phyloP scores from a whole-genome alignment of 306 rosid genomes.

The Sesbania bispinosa region DNA sequence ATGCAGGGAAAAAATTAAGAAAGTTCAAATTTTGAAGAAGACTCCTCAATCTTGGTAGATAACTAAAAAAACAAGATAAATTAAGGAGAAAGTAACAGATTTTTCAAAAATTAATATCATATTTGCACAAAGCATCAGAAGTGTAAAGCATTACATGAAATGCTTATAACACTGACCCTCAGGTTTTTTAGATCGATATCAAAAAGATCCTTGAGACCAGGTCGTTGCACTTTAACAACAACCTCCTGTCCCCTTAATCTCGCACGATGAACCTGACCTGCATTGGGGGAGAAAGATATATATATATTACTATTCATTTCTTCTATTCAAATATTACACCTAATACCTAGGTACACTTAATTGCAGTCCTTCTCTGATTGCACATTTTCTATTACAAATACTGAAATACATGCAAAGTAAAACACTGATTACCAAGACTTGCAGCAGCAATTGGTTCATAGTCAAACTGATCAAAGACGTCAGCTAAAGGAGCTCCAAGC shows the following conservation, averaged over 20 bases:
- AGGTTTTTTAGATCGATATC: slow-evolving; percentile 94
- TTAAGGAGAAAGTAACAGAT: not conserved
- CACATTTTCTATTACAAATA: slow-evolving; percentile 8
- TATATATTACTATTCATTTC: slow-evolving; percentile 12
- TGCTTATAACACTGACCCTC: slow-evolving; percentile 71
- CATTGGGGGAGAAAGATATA: slow-evolving; percentile 24
- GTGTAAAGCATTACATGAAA: not conserved
- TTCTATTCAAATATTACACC: slow-evolving; percentile 17
- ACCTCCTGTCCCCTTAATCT: slow-evolving; percentile 77
- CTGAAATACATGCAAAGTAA: slow-evolving; percentile 15
- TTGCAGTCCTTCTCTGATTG: not conserved
- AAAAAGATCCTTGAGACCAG: slow-evolving; percentile 95
- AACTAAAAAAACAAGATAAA: slow-evolving; percentile 4
- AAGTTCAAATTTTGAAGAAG: not conserved
- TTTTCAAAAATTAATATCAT: slow-evolving; percentile 2
- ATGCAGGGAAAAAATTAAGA: not conserved
- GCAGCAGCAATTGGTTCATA: slow-evolving; percentile 99
- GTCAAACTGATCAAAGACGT: slow-evolving; percentile 77
- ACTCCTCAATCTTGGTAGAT: slow-evolving; percentile 19
- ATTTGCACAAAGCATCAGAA: slow-evolving; percentile 5
- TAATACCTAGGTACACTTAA: slow-evolving; percentile 4
- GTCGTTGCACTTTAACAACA: slow-evolving; percentile 97
- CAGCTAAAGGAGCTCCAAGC: slow-evolving; percentile 73
- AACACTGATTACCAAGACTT: slow-evolving; percentile 80
- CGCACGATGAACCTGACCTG: slow-evolving; percentile 99